phyloP scores from a whole-genome alignment of 371 early-diverging fungal genomes.

The Mortierella sp. region DNA sequence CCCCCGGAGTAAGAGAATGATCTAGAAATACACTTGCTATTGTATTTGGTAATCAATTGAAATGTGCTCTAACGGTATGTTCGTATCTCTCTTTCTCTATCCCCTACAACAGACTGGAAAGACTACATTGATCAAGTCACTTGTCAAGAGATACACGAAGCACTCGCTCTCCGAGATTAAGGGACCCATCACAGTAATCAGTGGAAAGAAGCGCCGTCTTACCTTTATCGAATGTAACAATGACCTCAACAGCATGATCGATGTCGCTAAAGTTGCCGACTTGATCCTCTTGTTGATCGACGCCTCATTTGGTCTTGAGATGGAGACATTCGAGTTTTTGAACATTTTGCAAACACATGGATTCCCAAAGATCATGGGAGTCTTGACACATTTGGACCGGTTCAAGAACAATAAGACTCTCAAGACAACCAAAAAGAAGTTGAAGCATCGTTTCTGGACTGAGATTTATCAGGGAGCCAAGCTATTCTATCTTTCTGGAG shows the following conservation, averaged over 20 bases:
- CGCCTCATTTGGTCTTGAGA: conserved; percentile 98
- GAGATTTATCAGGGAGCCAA: conserved; percentile 99
- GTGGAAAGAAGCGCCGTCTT: conserved; percentile 93
- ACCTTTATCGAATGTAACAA: conserved; percentile 98
- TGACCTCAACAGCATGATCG: conserved; percentile 98
- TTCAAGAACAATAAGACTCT: conserved; percentile 93
- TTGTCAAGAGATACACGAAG: conserved; percentile 96
- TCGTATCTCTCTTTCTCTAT: neutral
- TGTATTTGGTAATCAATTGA: neutral
- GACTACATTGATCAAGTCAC: conserved; percentile 93
- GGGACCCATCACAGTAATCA: conserved; percentile 97
- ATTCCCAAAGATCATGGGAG: conserved; percentile 98
- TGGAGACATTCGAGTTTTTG: conserved; percentile 99
- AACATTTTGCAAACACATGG: conserved; percentile 98
- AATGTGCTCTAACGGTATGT: neutral
- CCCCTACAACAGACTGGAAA: conserved; percentile 83
- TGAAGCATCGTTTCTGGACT: conserved; percentile 99
- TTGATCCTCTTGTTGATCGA: conserved; percentile 96
- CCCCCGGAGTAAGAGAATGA: conserved; percentile 81
- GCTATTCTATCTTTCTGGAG: conserved; percentile 95
- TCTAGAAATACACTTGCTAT: neutral
- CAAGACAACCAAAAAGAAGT: conserved; percentile 89
- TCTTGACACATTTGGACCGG: conserved; percentile 94
- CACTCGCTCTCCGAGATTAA: conserved; percentile 91
- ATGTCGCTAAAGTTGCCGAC: conserved; percentile 98